Evolutionary conservation across 2,329 filamentous ascomycete genomes (phyloP).

Genomic region (Westerdykella ornata): DNA sequence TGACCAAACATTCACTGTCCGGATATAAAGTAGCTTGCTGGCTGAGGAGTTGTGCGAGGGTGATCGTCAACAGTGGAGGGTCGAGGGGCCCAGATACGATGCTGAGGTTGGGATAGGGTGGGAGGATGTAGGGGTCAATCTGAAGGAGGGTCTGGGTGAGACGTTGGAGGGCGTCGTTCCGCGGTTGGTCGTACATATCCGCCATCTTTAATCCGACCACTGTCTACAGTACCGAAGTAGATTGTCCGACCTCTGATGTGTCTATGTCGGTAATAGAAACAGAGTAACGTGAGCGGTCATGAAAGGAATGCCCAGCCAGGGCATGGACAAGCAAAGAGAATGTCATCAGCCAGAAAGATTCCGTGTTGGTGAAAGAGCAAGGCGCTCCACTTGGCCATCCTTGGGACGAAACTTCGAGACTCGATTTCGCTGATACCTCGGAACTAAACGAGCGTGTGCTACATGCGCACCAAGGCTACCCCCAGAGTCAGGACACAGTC

Average conservation of each 20-base stretch:
- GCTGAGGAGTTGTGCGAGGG: conserved; percentile 64
- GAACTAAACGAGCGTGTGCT: conserved; percentile 20
- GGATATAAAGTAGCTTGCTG: conserved; percentile 62
- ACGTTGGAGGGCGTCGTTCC: conserved; percentile 26
- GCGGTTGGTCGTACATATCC: conserved; percentile 23
- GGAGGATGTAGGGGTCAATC: conserved; percentile 34
- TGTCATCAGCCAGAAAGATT: conserved; percentile 15
- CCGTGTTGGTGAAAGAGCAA: conserved; percentile 6
- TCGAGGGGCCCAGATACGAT: conserved; percentile 62
- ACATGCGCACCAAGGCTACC: not conserved
- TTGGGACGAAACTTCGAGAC: conserved; percentile 1
- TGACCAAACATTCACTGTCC: conserved; percentile 61
- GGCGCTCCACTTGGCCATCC: conserved; percentile 7
- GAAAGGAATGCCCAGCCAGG: conserved; percentile 10
- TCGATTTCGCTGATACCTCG: conserved; percentile 28
- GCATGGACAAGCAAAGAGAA: conserved; percentile 17
- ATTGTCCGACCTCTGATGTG: too few relatives aligned
- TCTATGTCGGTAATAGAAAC: conserved; percentile 5
- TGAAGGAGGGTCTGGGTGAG: conserved; percentile 36
- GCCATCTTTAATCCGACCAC: conserved; percentile 12
- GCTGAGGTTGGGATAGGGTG: conserved; percentile 43
- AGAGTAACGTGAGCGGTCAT: conserved; percentile 10
- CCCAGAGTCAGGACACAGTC: not conserved
- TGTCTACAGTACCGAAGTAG: too few relatives aligned
- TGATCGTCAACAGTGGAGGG: conserved; percentile 63